Evolutionary conservation across 345 rosid genomes (phyloP).

Genomic region (Dimocarpus longan): DNA sequence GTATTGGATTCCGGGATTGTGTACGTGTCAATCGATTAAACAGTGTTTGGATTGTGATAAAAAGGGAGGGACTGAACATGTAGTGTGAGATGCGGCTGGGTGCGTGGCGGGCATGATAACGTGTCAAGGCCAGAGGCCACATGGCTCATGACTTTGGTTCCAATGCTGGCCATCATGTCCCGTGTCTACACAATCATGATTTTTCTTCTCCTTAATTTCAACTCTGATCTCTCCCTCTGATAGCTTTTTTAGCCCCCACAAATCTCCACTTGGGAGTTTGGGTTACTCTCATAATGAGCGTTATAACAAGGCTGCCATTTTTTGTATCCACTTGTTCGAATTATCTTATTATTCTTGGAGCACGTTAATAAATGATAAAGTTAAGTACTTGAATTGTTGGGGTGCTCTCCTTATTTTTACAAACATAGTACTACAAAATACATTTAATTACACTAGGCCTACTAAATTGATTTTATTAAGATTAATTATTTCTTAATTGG

Average conservation of each 20-base stretch:
- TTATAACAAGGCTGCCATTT: conserved; percentile 12
- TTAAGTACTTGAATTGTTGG: no score
- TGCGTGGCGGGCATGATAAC: background rate
- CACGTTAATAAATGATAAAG: no score
- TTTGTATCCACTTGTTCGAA: background rate
- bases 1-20: background rate
- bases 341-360: background rate
- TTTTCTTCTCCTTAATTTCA: background rate
- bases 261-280: background rate
- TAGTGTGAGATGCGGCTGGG: background rate
- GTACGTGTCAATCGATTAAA: background rate
- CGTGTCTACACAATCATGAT: conserved; percentile 12
- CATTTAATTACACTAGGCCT: no score
- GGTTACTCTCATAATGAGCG: background rate
- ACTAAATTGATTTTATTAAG: no score
- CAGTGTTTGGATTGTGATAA: background rate
- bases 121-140: background rate
- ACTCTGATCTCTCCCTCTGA: no score
- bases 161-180: conserved; percentile 22
- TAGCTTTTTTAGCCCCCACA: background rate
- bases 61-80: background rate
- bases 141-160: conserved; percentile 2
- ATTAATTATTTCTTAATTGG: no score
- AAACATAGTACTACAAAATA: background rate
- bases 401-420: background rate